Base-by-base conservation (phyloP, 306 rosid genomes). In the Crataegus laevigata region DNA sequence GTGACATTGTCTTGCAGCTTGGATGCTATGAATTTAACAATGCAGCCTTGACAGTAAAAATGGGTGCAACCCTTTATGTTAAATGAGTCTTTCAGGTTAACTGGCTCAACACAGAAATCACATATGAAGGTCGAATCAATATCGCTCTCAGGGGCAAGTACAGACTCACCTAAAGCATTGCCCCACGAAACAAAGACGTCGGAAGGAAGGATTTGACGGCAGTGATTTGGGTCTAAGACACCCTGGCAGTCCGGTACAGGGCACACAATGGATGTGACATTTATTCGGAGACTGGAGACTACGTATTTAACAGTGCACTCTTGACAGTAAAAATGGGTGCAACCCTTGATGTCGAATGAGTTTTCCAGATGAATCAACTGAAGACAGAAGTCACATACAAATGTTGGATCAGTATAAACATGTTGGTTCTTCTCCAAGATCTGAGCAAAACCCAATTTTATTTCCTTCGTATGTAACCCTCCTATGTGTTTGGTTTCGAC, bases 261-360 rank as follows among this genome's bases (percentile, higher is more conserved):
- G 75, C 93, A 91, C 40, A 36, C 40, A 36, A 88, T 43, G 50
- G 11, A 18, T 6, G 83, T 68, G 59, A 84, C 63, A 71, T 73
- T 73, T 1, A 87, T 87, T 28, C 78, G 71, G 61, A 92, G 85
- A 75, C 82, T 92, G 0, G 81, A 24, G 2, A 79, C 85, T 7
- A 89, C 82, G 32, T 87, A 87, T 66, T 83, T 85, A 11, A 66
- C 22, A 3, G 83, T 67, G 66, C 96, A 91, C 1, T 82, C 82
- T 15, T 62, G 34, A 42, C 92, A 89, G 72, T 84, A 91, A 0
- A 85, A 79, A 54, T 87, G 96, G 34, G 75, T 25, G 7, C 68
- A 72, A 25, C 52, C 68, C 36, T 73, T 59, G 11, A 73, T 30
- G n/a, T 28, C 40, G 34, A 72, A 59, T 1, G 68, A 58, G 55